Conservation (phyloP, 306 rosid genomes). For the Castanea sativa region DNA sequence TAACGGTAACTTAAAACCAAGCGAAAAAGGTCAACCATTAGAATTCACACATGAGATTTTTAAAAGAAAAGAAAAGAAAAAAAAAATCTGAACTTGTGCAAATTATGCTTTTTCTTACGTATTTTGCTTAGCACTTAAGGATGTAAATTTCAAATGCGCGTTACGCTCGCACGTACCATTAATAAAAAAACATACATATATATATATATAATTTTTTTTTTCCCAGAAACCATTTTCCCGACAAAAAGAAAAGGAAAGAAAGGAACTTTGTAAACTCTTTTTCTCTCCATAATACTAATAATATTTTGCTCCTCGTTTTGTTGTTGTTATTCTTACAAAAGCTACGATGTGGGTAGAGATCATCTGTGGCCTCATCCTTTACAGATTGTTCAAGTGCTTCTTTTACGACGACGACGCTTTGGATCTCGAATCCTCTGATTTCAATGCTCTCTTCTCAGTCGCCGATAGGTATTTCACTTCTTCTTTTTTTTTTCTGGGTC, state of each 20-base stretch:
- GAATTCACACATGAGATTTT: too few relatives aligned
- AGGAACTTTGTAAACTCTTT: not conserved
- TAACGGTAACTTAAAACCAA: too few relatives aligned
- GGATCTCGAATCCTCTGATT: constrained; percentile 63
- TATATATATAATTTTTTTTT: not conserved
- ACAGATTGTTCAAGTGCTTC: constrained; percentile 43
- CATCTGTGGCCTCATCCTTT: constrained; percentile 60
- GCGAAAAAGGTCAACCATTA: too few relatives aligned
- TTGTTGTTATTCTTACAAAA: not conserved
- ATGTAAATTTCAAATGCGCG: not conserved
- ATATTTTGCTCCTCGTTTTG: not conserved
- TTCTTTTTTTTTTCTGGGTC: not conserved
- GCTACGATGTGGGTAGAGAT: constrained; percentile 63
- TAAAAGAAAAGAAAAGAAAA: not conserved
- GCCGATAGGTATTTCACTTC: constrained; percentile 42
- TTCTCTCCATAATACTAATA: not conserved
- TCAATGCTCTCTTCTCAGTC: constrained; percentile 60
- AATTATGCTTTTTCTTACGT: too few relatives aligned
- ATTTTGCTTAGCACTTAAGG: not conserved
- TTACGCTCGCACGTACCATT: too few relatives aligned
- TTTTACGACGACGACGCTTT: constrained; percentile 59
- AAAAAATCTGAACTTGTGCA: not conserved
- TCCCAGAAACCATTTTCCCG: not conserved
- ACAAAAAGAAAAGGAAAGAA: not conserved
- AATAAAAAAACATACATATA: not conserved